These are phyloP conservation scores for Chionographis japonica DNA, from an alignment of 106 monocot genomes.

Conservation along the genomic window DNA sequence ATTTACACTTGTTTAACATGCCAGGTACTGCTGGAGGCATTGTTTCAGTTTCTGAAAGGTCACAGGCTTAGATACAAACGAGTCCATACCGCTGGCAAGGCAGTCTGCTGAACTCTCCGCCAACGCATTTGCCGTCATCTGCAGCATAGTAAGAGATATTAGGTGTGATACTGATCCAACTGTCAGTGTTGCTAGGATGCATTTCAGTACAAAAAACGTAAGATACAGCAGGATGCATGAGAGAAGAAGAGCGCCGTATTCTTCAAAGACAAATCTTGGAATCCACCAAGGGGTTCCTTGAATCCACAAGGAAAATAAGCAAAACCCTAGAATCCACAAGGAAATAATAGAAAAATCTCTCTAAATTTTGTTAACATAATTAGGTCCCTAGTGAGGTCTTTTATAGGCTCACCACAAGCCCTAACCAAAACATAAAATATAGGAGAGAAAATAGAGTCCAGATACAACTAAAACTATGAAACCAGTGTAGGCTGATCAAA, in stretches of 20 bases:
- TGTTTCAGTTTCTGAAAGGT: slow-evolving; percentile 61
- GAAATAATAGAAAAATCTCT: too few species aligned
- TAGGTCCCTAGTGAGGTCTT: too few species aligned
- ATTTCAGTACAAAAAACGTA: not conserved
- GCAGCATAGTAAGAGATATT: slow-evolving; percentile 10
- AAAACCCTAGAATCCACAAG: too few species aligned
- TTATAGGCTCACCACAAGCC: too few species aligned
- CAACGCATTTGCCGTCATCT: slow-evolving; percentile 80
- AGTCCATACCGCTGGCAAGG: slow-evolving; percentile 73
- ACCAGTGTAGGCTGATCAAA: too few species aligned
- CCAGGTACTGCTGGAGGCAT: slow-evolving; percentile 43
- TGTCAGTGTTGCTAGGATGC: too few species aligned
- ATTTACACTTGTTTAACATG: slow-evolving; percentile 35
- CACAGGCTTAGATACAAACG: slow-evolving; percentile 74
- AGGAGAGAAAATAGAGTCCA: too few species aligned
- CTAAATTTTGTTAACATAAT: too few species aligned
- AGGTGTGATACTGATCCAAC: not conserved
- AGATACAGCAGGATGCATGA: not conserved
- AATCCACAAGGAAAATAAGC: too few species aligned
- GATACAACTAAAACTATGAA: too few species aligned
- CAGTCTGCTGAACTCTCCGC: slow-evolving; percentile 69
- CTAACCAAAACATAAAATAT: too few species aligned
- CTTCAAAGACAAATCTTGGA: not conserved
- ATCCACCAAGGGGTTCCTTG: too few species aligned
- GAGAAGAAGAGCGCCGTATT: not conserved